Base-by-base conservation (phyloP, 1,284 basidiomycete species). In the Irpex rosettiformis region DNA sequence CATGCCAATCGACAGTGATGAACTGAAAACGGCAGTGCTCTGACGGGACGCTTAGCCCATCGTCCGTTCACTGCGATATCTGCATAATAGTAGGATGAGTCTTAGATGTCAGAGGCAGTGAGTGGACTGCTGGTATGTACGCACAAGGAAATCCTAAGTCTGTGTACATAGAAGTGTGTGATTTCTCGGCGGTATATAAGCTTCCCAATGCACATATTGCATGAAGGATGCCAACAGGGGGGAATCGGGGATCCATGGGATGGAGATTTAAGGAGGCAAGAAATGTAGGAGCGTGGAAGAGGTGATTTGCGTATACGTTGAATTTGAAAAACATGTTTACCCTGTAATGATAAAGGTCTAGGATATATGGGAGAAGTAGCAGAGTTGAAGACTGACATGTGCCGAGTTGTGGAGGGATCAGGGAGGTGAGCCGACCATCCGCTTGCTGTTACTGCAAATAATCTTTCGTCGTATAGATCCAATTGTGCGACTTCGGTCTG, bases 181-280 rank as follows among this genome's bases (percentile, higher is more conserved):
- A 78, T 21, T 86, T 81, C 2, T 78, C 81, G 10, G 80, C 79
- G 1, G 84, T 86, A 62, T 87, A 89, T 42, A 86, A 73, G 63
- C 85, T 86, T 18, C 87, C 86, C 45, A 88, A 77, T 6, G 89
- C 89, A 70, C 88, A 90, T 45, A 93, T 86, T 4, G 88, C 86
- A 68, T 93, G 91, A 3, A 93, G 76, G 24, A 91, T 70, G 5
- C 84, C 79, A 2, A 77, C 64, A 22, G 80, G 78, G 5, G 91
- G 91, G 65, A 91, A 93, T 57, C 83, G 81, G 1, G 83, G 79
- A 65, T 91, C 86, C 16, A 76, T 80, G 0, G 86, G 84, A 1
- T 86, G 81, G 16, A 90, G 74, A 1, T 80, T 74, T 29, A 93
- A 76, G 1, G 81, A 77, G 16, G 79, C 72, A 67, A 89, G 75